These are phyloP conservation scores for Cryphonectria carpinicola DNA, from an alignment of 2,329 filamentous ascomycete genomes.

Conservation along the genomic window DNA sequence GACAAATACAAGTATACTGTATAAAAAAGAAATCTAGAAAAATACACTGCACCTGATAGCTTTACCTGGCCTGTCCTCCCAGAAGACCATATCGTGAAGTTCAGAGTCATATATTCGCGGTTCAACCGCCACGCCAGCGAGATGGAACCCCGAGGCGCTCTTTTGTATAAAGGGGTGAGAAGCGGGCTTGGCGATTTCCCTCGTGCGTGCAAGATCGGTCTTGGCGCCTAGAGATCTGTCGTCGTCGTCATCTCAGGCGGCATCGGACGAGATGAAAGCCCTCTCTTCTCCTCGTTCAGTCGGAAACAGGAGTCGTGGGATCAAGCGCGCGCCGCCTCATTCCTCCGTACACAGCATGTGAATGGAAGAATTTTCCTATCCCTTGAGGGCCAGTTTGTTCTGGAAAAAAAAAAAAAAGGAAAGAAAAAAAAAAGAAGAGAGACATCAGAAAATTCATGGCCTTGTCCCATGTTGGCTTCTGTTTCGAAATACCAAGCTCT, in stretches of 20 bases:
- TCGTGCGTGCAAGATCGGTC: neutral
- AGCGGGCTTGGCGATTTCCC: neutral
- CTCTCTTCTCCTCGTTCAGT: neutral
- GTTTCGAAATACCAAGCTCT: conserved; percentile 11
- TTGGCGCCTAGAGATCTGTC: neutral
- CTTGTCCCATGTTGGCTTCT: conserved; percentile 1
- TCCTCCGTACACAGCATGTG: neutral
- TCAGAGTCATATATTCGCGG: neutral
- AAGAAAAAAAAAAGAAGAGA: neutral
- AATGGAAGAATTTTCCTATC: neutral
- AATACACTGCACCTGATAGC: neutral
- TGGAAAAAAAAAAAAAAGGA: neutral
- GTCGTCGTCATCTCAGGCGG: neutral
- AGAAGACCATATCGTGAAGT: neutral
- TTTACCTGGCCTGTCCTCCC: neutral
- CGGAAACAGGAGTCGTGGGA: conserved; percentile 8
- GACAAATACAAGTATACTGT: neutral
- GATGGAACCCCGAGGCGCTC: neutral
- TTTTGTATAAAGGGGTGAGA: neutral
- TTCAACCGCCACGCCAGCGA: neutral
- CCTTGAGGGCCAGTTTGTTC: neutral
- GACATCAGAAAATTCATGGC: neutral
- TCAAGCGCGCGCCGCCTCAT: neutral
- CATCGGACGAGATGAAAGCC: neutral
- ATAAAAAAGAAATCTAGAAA: neutral